A percentile compares a stretch with the other conserved stretches of the same genome.
Conservation (phyloP, 2,329 filamentous ascomycete genomes). For the Fusarium sp. region DNA sequence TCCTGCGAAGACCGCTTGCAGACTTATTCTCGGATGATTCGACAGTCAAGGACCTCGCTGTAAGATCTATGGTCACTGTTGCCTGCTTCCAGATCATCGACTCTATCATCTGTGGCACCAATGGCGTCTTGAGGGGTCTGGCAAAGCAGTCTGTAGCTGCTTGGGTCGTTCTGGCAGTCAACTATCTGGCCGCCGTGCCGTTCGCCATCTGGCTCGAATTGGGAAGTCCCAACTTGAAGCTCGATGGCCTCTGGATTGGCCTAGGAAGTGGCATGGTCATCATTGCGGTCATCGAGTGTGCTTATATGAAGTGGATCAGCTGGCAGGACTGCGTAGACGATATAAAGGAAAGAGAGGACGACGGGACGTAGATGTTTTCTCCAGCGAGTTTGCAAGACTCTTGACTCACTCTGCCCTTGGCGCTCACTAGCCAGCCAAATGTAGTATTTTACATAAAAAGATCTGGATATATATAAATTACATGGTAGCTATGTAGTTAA, state of each 20-base stretch:
- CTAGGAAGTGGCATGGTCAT: conserved; percentile 43
- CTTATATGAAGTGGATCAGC: conserved; percentile 42
- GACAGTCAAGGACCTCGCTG: conserved; percentile 26
- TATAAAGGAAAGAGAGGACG: conserved; percentile 38
- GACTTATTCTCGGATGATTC: conserved; percentile 37
- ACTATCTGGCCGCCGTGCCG: conserved; percentile 38
- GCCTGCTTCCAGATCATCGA: conserved; percentile 38
- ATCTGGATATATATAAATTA: not conserved
- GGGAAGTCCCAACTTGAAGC: conserved; percentile 28
- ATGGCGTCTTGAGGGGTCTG: conserved; percentile 36
- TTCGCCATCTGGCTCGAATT: conserved; percentile 39
- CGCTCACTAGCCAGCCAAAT: not conserved
- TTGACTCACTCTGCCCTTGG: not conserved
- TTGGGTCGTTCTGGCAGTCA: conserved; percentile 36
- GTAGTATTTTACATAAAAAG: not conserved
- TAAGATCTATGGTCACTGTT: conserved; percentile 30
- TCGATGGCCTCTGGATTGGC: conserved; percentile 47
- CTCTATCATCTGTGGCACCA: conserved; percentile 37
- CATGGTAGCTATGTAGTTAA: not conserved
- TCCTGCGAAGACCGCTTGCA: conserved; percentile 27
- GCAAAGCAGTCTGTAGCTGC: conserved; percentile 40
- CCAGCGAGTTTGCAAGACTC: not conserved
- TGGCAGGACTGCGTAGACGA: conserved; percentile 44
- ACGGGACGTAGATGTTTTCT: conserved; percentile 19
- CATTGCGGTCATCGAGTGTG: conserved; percentile 41